Evolutionary conservation across 768 basidiomycete species (phyloP), one percentile per base, ranked within the genome.

Genomic region (Solioccasus polychromus): DNA sequence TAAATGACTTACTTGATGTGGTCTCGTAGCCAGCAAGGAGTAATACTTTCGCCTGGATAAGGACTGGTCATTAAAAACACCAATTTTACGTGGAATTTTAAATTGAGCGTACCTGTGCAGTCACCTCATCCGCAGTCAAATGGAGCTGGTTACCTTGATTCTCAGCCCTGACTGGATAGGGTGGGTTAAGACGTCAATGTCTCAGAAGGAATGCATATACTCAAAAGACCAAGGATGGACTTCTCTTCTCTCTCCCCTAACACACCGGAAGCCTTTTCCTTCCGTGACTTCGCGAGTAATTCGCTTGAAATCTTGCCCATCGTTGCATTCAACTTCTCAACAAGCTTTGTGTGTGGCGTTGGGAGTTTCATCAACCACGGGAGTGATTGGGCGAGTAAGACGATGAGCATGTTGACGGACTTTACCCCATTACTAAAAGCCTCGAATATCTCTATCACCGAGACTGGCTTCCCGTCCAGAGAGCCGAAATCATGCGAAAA

Each of bases 401-500:
- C 24, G 9, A 66, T 1, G 12, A 48, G 28, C 28, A 50, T 24
- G 15, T 39, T 14, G 10, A 51, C 7, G 20, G 37, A 17, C 2
- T 52, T 42, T 43, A 45, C 51, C 14, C 47, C 39, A 19, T 57
- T 26, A 10, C 35, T 41, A 18, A 70, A 40, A 8, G 55, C 31
- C 5, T 67, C 63, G 37, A 70, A 61, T 0, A 55, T 44, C 6
- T 51, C 51, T 3, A 57, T 53, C 8, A 69, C 64, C 1, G 58
- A 35, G 7, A 59, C 39, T 3, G 18, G 30, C 45, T 69, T 63
- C 12, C 73, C 72, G 2, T 68, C 63, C 15, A 77, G 61, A 0
- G 71, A 57, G 8, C 67, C 66, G 47, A 76, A 76, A 50, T 74
- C 64, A 54, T 74, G 71, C 6, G 71, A 68, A 53, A 76, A 73